These are phyloP conservation scores for Leishmania mexicana DNA, from an alignment of 208 protist genomes.

Conservation along the genomic window DNA sequence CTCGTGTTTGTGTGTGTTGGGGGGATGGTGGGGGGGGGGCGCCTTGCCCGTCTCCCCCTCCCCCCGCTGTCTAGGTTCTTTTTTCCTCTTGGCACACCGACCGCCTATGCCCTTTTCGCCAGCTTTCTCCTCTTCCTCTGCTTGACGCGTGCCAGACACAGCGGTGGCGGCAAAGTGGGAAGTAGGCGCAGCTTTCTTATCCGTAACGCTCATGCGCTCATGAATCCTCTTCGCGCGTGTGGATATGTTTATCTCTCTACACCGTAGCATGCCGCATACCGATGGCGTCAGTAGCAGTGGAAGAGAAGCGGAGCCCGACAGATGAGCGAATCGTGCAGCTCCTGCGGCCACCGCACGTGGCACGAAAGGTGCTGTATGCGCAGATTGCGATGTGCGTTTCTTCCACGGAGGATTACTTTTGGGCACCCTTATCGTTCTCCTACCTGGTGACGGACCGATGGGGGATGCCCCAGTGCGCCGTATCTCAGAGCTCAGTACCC, in stretches of 20 bases:
- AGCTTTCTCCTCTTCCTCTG: neutral
- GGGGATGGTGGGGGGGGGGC: neutral
- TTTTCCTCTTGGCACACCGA: neutral
- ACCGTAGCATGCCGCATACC: neutral
- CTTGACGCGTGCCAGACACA: neutral
- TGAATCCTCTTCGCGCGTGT: neutral
- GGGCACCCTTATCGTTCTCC: neutral
- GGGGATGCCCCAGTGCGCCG: neutral
- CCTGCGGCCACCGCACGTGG: neutral
- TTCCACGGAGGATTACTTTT: neutral
- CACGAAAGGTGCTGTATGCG: neutral
- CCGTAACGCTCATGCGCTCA: neutral
- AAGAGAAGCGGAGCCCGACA: neutral
- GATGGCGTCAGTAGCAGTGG: neutral
- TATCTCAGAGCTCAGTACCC: neutral
- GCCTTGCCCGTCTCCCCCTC: too few relatives aligned
- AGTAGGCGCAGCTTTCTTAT: neutral
- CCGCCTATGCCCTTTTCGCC: neutral
- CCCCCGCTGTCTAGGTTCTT: too few relatives aligned
- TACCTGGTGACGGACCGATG: neutral
- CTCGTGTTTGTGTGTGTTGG: neutral
- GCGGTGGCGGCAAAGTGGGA: neutral
- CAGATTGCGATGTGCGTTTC: neutral
- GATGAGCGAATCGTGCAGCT: neutral
- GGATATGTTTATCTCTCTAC: neutral